Base-by-base conservation (phyloP, 31 red algal species). In the Porphyra umbilicalis region DNA sequence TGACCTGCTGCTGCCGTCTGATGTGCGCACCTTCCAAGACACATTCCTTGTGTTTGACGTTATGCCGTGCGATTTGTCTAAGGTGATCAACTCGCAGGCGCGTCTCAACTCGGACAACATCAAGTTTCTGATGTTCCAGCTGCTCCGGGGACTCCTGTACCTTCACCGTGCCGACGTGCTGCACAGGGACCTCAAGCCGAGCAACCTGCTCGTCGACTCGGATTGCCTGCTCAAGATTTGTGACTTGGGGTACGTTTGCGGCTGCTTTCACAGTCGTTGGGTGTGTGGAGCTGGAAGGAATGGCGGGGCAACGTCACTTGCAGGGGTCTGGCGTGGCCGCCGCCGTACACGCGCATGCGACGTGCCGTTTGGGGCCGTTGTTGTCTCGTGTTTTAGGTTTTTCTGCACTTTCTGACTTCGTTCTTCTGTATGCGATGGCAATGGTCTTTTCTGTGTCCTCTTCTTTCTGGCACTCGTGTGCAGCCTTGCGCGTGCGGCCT, bases 11-110 rank as follows among this genome's bases (percentile, higher is more conserved):
- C 79, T 93, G 30, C 96, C 96, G 18, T 88, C 85, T 33, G 93
- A 95, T 80, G 85, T 87, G 57, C 86, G 90, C 39, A 81, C 86
- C 33, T 98, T 98, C 83, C 86, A 98, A 32, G 96, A 98, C 84
- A 91, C 88, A n/a, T 98, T 98, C 77, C 83, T 98, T 31, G 89
- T 95, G 11, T 90, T 98, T 46, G 96, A 98, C 75, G 81, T 94
- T 77, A 92, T 98, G 96, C 92, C 96, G 39, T 90, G 88, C 38
- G 93, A 95, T 39, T 82, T 98, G 35, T 82, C 85, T 13, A 79
- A 87, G 33, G 86, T 98, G 13, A 84, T 98, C 78, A 42, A 79
- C 75, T 91, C 95, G 34, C 85, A 88, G 35, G 87, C 92, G n/a
- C 84, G 85, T 31, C 84, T 98, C 75, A 90, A 90, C 77, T 38